Base-by-base conservation (phyloP, 2,329 filamentous ascomycete genomes). In the Diaporthe caulivora region DNA sequence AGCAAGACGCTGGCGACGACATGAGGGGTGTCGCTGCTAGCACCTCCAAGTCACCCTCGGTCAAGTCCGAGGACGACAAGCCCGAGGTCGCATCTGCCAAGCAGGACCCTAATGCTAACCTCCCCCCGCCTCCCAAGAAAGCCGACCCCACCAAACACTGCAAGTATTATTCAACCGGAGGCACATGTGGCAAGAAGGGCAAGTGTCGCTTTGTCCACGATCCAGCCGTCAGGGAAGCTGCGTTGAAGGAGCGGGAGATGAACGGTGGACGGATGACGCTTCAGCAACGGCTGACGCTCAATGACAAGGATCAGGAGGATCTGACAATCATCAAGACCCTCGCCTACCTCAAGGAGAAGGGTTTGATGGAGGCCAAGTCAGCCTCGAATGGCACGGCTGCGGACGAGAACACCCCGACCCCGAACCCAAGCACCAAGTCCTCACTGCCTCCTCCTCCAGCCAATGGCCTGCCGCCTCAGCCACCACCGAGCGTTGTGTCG, bases 171-270 rank as follows among this genome's bases (percentile, higher is more conserved):
- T 91, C 91, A 51, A 92, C 91, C 69, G 91, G 91, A 77, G 91
- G 91, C 75, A 91, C 86, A 73, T 93, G 91, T 82, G 91, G 91
- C 69, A 93, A 93, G 87, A 92, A 92, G 88, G 90, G 90, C 90
- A 92, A 92, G 90, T 93, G 91, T 85, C 91, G 91, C 83, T 93
- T 93, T 83, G 90, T 92, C 76, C 91, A 93, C 81, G 91, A 93
- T 80, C 87, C 88, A 24, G 87, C 88, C 75, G 88, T 91, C 73
- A 87, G 91, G 77, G 89, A 91, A 78, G 89, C 89, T 76, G 91
- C 91, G 72, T 85, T 92, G 64, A 88, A 87, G 78, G 91, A 92
- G 80, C 88, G 90, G 74, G 90, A 91, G 78, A 86, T 87, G 78
- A 92, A 92, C 77, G 90, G 91, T 74, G 91, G 91, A 60, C 88